Evolutionary conservation across 441 rosid genomes (phyloP), one percentile per base, ranked within the genome.

Genomic region (Croton setiger): DNA sequence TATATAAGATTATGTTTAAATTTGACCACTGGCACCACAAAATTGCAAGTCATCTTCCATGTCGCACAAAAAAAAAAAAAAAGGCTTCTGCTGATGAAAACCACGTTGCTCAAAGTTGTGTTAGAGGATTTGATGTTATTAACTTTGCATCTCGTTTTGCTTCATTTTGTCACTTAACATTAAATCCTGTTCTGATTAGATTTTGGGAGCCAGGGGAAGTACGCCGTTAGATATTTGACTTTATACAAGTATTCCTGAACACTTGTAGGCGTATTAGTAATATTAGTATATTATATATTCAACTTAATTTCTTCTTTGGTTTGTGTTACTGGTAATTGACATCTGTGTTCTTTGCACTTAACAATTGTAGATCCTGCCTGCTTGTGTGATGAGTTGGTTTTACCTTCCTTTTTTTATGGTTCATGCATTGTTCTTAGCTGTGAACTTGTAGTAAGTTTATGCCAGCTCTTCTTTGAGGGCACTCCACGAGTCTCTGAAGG

Each of bases 311-410:
- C n/a, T n/a, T 13, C 2, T 23, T 17, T 48, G 1, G 31, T 11
- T 45, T 11, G 39, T 64, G 7, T 35, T 48, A 39, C 64, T 37
- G 41, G 48, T 60, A 39, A 60, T 60, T 63, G 53, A 20, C 20
- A 45, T 45, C 49, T 45, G 4, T 13, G 15, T 45, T 45, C 49
- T 59, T 15, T 17, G 31, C 2, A 27, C 2, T 27, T 27, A 27
- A 27, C 31, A 2, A 2, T 21, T 53, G 57, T 7, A 53, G 31
- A 53, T 21, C 31, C 57, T 31, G 21, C 31, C 57, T 60, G 47
- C 23, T 7, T n/a, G n/a, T 9, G 47, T 17, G 10, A 31, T 27
- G 31, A 27, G 37, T 36, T 6, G 36, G 55, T 45, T 44, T 48
- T 63, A 54, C 36, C 23, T 45, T 63, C 23, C 8, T 5, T 2